Evolutionary conservation across 2,329 filamentous ascomycete genomes (phyloP).

Genomic region (Fusarium equiseti): DNA sequence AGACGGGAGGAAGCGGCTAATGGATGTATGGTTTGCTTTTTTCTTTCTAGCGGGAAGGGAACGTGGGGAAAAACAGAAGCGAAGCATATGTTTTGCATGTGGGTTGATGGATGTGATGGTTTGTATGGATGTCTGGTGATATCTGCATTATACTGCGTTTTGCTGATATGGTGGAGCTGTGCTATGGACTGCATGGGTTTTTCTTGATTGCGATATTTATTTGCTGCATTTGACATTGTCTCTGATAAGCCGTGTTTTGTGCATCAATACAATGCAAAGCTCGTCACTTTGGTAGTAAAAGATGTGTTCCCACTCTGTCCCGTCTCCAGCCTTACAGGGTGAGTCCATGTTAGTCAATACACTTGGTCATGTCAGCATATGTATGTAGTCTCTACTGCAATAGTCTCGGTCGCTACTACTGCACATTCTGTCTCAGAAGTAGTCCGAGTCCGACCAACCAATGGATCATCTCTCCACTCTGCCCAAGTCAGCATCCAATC

Average conservation of each 20-base stretch:
- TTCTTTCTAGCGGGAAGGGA: background rate
- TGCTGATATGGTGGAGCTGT: constrained; percentile 13
- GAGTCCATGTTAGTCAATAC: constrained; percentile 20
- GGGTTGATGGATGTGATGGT: background rate
- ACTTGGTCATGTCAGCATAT: constrained; percentile 25
- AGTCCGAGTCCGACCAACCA: background rate
- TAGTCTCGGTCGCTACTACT: background rate
- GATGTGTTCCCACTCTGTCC: constrained; percentile 14
- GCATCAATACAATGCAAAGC: background rate
- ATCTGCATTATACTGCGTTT: background rate
- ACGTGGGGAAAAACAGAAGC: constrained; percentile 15
- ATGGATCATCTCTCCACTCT: constrained; percentile 7
- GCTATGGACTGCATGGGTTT: background rate
- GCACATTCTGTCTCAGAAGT: constrained; percentile 20
- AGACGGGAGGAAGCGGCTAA: constrained; percentile 27
- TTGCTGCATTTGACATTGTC: background rate
- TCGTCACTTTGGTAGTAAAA: background rate
- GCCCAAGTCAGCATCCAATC: background rate
- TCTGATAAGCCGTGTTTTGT: background rate
- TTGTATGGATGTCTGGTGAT: constrained; percentile 9
- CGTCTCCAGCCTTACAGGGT: constrained; percentile 20
- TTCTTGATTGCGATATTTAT: background rate
- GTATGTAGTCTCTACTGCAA: background rate
- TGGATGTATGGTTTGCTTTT: background rate
- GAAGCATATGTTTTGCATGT: constrained; percentile 30